A percentile compares a stretch with the other conserved stretches of the same genome.
These are phyloP conservation scores for Penicillium sp. DNA, from an alignment of 2,329 filamentous ascomycete genomes.

Conservation along the genomic window DNA sequence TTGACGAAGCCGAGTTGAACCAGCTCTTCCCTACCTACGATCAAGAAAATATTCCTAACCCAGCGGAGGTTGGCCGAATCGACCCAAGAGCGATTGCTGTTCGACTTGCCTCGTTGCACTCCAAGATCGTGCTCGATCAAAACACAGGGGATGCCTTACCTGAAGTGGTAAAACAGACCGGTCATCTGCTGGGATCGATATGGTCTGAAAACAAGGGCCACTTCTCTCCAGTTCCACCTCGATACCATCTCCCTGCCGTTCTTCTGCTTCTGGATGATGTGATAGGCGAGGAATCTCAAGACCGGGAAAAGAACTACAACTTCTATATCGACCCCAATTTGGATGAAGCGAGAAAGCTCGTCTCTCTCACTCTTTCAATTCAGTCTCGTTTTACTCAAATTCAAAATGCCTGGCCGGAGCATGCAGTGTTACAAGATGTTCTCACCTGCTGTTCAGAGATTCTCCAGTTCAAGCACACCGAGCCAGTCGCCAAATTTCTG, in stretches of 20 bases:
- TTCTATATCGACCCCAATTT: constrained; percentile 86
- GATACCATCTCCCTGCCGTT: constrained; percentile 62
- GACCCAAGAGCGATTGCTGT: constrained; percentile 58
- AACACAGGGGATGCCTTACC: constrained; percentile 31
- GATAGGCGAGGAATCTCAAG: constrained; percentile 49
- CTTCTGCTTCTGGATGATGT: constrained; percentile 65
- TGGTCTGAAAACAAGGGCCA: constrained; percentile 26
- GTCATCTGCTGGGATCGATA: constrained; percentile 35
- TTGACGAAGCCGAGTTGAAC: constrained; percentile 70
- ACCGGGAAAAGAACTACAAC: constrained; percentile 62
- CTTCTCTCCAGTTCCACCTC: constrained; percentile 36
- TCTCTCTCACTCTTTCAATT: constrained; percentile 66
- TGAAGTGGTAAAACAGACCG: constrained; percentile 36
- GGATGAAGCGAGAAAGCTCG: constrained; percentile 69
- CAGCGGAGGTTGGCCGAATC: constrained; percentile 26
- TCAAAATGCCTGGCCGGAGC: constrained; percentile 60
- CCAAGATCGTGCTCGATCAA: constrained; percentile 40
- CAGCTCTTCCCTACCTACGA: constrained; percentile 79
- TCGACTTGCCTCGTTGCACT: constrained; percentile 60
- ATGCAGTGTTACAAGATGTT: constrained; percentile 79
- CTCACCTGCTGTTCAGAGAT: constrained; percentile 70
- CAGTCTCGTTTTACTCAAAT: constrained; percentile 71
- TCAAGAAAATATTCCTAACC: constrained; percentile 47
- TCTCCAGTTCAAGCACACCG: constrained; percentile 70
- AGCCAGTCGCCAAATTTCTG: constrained; percentile 82